Evolutionary conservation across 257 asterid species (phyloP).

Genomic region (Solanum medicagineum): DNA sequence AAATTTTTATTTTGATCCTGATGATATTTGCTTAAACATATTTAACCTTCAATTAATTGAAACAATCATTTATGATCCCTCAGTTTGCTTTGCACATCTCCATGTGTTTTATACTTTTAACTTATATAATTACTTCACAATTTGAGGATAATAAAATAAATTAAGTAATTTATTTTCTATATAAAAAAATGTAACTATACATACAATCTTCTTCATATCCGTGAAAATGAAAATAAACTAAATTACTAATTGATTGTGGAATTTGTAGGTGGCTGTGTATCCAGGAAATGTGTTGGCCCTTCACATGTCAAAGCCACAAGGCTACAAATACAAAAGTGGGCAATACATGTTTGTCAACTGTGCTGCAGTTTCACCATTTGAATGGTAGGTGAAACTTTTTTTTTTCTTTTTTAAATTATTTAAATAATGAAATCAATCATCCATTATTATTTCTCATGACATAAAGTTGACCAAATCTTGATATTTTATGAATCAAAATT

Average conservation of each 20-base stretch:
- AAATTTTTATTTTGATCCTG: not conserved
- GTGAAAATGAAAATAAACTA: not conserved
- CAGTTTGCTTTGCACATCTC: not conserved
- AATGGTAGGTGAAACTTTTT: conserved; percentile 43
- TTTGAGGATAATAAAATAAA: not conserved
- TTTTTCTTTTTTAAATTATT: not conserved
- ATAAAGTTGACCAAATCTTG: not conserved
- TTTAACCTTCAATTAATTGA: not conserved
- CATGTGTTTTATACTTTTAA: not conserved
- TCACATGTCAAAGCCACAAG: conserved; percentile 90
- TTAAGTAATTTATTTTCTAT: not conserved
- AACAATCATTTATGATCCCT: not conserved
- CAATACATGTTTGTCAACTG: conserved; percentile 86
- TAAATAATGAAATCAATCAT: not conserved
- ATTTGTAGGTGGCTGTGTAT: conserved; percentile 63
- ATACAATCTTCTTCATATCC: not conserved
- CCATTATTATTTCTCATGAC: not conserved
- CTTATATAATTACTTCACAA: not conserved
- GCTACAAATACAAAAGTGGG: conserved; percentile 75
- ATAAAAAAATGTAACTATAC: not conserved
- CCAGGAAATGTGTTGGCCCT: conserved; percentile 79
- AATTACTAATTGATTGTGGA: not conserved
- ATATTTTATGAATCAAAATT: not conserved
- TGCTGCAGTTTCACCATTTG: conserved; percentile 88
- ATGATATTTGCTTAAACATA: not conserved